A percentile compares a stretch with the other conserved stretches of the same genome.
These are phyloP conservation scores for Lactarius hengduanensis DNA, from an alignment of 768 basidiomycete genomes.

Conservation along the genomic window DNA sequence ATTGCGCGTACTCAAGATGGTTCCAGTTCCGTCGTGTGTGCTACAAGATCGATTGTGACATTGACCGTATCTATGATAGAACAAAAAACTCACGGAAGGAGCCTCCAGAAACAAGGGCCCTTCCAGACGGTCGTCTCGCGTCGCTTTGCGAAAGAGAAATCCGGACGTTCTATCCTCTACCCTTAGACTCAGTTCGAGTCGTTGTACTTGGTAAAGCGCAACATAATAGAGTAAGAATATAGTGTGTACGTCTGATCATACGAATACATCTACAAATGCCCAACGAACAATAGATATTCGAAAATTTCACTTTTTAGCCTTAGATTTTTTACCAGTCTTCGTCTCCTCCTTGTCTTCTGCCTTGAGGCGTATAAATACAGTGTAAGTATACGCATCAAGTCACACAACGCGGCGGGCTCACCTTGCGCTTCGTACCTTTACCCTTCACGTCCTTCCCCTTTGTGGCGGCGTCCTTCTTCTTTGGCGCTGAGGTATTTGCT, in stretches of 20 bases:
- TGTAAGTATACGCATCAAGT: not conserved
- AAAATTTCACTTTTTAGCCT: conserved; percentile 39
- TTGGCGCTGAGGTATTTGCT: conserved; percentile 54
- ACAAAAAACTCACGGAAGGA: too few species aligned
- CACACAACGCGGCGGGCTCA: conserved; percentile 26
- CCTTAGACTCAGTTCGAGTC: not conserved
- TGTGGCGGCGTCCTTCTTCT: conserved; percentile 43
- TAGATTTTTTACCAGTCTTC: conserved; percentile 42
- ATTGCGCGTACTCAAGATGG: too few species aligned
- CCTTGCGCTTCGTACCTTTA: conserved; percentile 55
- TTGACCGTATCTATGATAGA: too few species aligned
- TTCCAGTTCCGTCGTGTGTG: too few species aligned
- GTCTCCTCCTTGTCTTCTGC: conserved; percentile 38
- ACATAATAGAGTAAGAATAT: not conserved
- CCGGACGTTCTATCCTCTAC: too few species aligned
- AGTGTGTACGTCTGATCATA: not conserved
- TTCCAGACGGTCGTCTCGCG: too few species aligned
- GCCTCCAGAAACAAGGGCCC: too few species aligned
- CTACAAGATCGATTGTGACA: too few species aligned
- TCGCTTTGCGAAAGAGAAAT: too few species aligned
- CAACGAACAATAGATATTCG: not conserved
- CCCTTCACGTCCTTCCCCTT: conserved; percentile 35
- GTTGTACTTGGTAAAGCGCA: not conserved
- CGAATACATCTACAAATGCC: conserved; percentile 12
- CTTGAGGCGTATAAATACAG: conserved; percentile 24